phyloP scores from a whole-genome alignment of 306 rosid species.

The Castanospermum australe region DNA sequence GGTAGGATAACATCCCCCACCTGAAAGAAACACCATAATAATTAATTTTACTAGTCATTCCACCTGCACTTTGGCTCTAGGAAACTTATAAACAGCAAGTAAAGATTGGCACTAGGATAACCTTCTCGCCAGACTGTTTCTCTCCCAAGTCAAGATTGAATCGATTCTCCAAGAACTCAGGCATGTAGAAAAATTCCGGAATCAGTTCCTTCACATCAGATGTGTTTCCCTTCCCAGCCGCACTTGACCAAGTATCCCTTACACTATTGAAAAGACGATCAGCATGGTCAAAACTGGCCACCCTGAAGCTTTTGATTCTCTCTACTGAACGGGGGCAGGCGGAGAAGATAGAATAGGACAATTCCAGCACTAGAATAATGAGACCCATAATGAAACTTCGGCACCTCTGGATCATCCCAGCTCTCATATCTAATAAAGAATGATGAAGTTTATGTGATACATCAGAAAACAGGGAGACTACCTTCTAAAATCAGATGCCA shows the following conservation, averaged over 20 bases:
- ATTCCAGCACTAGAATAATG: constrained; percentile 99
- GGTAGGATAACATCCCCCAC: constrained; percentile 93
- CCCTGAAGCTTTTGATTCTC: constrained; percentile 99
- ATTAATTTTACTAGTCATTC: constrained; percentile 22
- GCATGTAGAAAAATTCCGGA: constrained; percentile 98
- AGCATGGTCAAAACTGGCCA: constrained; percentile 99
- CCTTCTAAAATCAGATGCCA: constrained; percentile 9
- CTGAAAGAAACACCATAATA: constrained; percentile 43
- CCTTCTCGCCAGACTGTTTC: constrained; percentile 99
- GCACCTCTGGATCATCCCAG: constrained; percentile 99
- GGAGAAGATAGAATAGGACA: constrained; percentile 94
- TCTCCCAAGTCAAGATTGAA: constrained; percentile 98
- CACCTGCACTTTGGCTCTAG: background rate
- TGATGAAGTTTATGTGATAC: background rate
- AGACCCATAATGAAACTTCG: constrained; percentile 97
- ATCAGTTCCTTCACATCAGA: constrained; percentile 98
- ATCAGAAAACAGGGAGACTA: background rate
- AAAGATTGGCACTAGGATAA: constrained; percentile 28
- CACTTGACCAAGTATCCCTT: constrained; percentile 96
- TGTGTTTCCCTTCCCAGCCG: constrained; percentile 98
- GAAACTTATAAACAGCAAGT: constrained; percentile 15
- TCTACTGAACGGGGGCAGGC: constrained; percentile 90
- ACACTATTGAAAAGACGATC: constrained; percentile 98
- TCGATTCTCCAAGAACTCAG: constrained; percentile 84
- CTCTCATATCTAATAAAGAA: constrained; percentile 72